Conservation (phyloP, 1,139 yeast genomes). For the Zygoascus sp. region DNA sequence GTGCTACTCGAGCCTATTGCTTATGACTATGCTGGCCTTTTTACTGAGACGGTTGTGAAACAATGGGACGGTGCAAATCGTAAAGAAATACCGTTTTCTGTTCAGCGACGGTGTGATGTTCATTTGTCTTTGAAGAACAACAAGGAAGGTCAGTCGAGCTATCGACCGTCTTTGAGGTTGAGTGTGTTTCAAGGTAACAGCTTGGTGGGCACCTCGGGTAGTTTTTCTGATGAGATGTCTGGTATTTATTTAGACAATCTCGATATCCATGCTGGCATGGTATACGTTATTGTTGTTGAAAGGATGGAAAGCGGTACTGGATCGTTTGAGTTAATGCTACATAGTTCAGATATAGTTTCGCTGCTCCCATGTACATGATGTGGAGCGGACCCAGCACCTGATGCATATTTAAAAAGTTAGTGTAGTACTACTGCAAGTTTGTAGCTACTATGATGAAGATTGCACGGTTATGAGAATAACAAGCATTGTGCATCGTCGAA, state of each 20-base stretch:
- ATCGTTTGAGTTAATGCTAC: slow-evolving; percentile 18
- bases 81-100: slow-evolving; percentile 19
- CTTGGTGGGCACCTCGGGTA: slow-evolving; percentile 35
- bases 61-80: slow-evolving; percentile 23
- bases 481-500: background rate
- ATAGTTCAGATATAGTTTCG: slow-evolving; percentile 14
- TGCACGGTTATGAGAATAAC: too few species aligned
- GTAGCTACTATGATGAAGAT: too few species aligned
- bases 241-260: slow-evolving; percentile 43
- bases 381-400: too few species aligned
- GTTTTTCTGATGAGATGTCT: slow-evolving; percentile 43
- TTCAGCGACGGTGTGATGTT: slow-evolving; percentile 4
- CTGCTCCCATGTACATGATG: background rate
- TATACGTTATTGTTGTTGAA: slow-evolving; percentile 25
- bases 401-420: too few species aligned
- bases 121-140: background rate
- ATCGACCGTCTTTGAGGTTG: slow-evolving; percentile 30
- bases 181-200: slow-evolving; percentile 29
- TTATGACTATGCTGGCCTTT: slow-evolving; percentile 25
- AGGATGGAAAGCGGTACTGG: slow-evolving; percentile 33
- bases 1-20: slow-evolving; percentile 20
- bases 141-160: slow-evolving; percentile 13
- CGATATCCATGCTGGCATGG: slow-evolving; percentile 13
- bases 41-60: slow-evolving; percentile 20
- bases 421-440: too few species aligned